Percentiles rank a stretch among this genome's conserved stretches.
phyloP scores from a whole-genome alignment of 1,284 basidiomycete species.

The Austroboletus niveus region DNA sequence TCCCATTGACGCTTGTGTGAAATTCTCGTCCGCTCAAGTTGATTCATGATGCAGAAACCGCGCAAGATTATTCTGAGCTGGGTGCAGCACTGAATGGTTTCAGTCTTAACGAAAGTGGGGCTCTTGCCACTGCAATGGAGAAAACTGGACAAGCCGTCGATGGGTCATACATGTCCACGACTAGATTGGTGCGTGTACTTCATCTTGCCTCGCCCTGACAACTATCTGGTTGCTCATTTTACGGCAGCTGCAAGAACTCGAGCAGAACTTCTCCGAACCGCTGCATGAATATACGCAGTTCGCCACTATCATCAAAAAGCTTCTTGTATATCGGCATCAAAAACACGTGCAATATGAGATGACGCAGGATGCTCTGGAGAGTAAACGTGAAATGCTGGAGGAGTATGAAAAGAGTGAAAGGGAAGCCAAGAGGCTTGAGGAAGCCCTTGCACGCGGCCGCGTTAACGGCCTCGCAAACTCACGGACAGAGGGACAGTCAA shows the following conservation, averaged over 20 bases:
- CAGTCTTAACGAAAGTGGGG: slow-evolving; percentile 80
- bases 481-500: slow-evolving; percentile 34
- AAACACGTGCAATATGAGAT: slow-evolving; percentile 99
- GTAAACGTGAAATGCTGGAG: slow-evolving; percentile 84
- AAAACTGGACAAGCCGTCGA: slow-evolving; percentile 96
- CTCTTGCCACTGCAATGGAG: slow-evolving; percentile 79
- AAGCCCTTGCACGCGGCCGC: slow-evolving; percentile 71
- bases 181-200: slow-evolving; percentile 60
- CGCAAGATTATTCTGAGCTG: slow-evolving; percentile 91
- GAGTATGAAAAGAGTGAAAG: slow-evolving; percentile 91
- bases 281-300: slow-evolving; percentile 96
- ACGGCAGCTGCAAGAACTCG: slow-evolving; percentile 82
- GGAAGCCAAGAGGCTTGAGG: slow-evolving; percentile 87
- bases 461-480: slow-evolving; percentile 26
- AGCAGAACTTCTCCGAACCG: slow-evolving; percentile 93
- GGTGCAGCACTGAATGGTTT: slow-evolving; percentile 96
- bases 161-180: slow-evolving; percentile 90
- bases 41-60: slow-evolving; percentile 56
- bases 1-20: background rate
- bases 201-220: slow-evolving; percentile 8
- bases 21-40: background rate
- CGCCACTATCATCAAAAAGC: slow-evolving; percentile 89
- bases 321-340: slow-evolving; percentile 93
- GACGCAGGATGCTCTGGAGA: slow-evolving; percentile 88
- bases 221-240: slow-evolving; percentile 11